Percentiles rank a stretch among this genome's conserved stretches.
phyloP scores from a whole-genome alignment of 2,329 filamentous ascomycete genomes.

The Neurospora crassa region DNA sequence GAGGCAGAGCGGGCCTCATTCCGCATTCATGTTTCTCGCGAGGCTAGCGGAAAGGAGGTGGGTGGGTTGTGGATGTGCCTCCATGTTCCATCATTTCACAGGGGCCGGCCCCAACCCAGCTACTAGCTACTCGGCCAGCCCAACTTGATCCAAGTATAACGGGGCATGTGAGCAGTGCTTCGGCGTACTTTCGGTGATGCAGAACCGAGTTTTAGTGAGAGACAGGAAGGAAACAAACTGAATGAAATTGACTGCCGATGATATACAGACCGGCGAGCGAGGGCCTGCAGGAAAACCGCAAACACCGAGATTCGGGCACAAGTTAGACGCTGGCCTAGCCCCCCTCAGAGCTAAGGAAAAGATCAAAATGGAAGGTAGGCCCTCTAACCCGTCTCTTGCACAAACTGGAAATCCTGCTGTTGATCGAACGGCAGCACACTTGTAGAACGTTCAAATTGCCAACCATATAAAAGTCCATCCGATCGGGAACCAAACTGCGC shows the following conservation, averaged over 20 bases:
- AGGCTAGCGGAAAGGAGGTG: neutral
- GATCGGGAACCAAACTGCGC: neutral
- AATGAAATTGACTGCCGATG: neutral
- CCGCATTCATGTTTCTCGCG: neutral
- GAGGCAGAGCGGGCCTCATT: neutral
- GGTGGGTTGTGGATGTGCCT: neutral
- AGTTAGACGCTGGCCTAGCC: neutral
- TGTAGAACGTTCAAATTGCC: neutral
- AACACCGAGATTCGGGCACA: neutral
- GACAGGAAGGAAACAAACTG: neutral
- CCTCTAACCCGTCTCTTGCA: neutral
- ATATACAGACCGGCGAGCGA: neutral
- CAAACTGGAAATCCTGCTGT: neutral
- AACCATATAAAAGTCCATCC: neutral
- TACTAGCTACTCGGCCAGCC: neutral
- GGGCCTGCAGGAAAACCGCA: neutral
- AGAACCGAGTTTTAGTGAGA: neutral
- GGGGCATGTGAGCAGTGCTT: neutral
- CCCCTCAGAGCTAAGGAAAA: neutral
- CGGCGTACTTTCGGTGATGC: neutral
- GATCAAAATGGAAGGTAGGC: neutral
- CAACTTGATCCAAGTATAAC: neutral
- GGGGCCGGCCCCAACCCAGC: neutral
- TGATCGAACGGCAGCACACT: neutral
- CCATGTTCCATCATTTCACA: neutral